phyloP scores from a whole-genome alignment of 2,329 filamentous ascomycete genomes.

The Trichoderma oligosporum region DNA sequence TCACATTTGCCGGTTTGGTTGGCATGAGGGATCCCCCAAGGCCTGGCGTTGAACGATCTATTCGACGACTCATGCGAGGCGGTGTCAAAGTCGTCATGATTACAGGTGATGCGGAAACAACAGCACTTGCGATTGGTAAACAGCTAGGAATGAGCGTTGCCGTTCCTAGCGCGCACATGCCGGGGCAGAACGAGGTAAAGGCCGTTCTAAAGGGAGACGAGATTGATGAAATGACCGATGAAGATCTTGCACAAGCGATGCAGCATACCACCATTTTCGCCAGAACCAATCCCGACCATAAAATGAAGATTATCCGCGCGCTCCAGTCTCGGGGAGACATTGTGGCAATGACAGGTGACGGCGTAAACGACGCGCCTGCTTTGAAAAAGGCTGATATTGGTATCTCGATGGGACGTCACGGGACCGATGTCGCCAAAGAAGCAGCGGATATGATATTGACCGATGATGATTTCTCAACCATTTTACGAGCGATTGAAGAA shows the following conservation, averaged over 20 bases:
- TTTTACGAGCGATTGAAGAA: constrained; percentile 93
- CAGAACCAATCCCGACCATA: constrained; percentile 93
- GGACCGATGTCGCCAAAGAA: constrained; percentile 96
- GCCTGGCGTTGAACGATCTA: constrained; percentile 83
- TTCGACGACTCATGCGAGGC: constrained; percentile 84
- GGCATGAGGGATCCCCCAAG: constrained; percentile 97
- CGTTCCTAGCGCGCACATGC: constrained; percentile 47
- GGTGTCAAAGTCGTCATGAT: constrained; percentile 99
- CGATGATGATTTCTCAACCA: constrained; percentile 86
- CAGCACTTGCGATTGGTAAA: constrained; percentile 86
- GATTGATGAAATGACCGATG: constrained; percentile 85
- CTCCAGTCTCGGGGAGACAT: constrained; percentile 92
- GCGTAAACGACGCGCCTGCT: constrained; percentile 95
- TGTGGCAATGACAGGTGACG: constrained; percentile 97
- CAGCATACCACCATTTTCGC: constrained; percentile 91
- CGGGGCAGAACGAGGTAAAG: constrained; percentile 57
- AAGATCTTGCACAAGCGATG: constrained; percentile 80
- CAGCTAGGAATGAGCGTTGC: constrained; percentile 91
- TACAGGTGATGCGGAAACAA: constrained; percentile 92
- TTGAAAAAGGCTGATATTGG: constrained; percentile 97
- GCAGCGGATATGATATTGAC: constrained; percentile 91
- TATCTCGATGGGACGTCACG: constrained; percentile 91
- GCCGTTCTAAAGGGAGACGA: constrained; percentile 84
- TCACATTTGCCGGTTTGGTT: constrained; percentile 87
- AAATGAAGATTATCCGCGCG: constrained; percentile 92